Evolutionary conservation across 495 filamentous ascomycete genomes (phyloP).

Genomic region (Penicillium waksmanii): DNA sequence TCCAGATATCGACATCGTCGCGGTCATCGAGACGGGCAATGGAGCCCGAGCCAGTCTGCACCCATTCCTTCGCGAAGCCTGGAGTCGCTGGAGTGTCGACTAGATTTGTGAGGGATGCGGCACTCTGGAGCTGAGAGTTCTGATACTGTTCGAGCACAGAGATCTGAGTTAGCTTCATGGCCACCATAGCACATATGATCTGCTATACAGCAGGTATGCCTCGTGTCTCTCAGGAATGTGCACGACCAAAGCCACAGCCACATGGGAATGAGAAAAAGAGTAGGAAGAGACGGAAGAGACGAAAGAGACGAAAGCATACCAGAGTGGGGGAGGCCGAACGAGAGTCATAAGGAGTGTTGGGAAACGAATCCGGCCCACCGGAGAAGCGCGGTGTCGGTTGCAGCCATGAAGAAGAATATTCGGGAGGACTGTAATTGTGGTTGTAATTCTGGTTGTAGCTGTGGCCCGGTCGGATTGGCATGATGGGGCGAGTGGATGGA

Average conservation of each 20-base stretch:
- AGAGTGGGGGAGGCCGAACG: conserved; percentile 37
- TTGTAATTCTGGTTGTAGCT: conserved; percentile 12
- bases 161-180: conserved; percentile 5
- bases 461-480: conserved; percentile 31
- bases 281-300: not conserved
- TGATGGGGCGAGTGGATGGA: conserved; percentile 18
- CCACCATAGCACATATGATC: too few relatives aligned
- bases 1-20: conserved; percentile 47
- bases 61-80: conserved; percentile 38
- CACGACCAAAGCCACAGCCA: not conserved
- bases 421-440: conserved; percentile 19
- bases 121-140: conserved; percentile 30
- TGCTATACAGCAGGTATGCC: too few relatives aligned
- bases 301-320: conserved; percentile 18
- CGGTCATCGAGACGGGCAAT: conserved; percentile 43
- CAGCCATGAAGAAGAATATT: conserved; percentile 26
- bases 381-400: conserved; percentile 26
- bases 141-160: conserved; percentile 23
- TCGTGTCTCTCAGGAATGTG: not conserved
- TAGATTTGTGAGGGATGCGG: conserved; percentile 30
- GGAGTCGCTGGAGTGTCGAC: conserved; percentile 30
- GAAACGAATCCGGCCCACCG: conserved; percentile 23
- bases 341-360: conserved; percentile 29
- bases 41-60: conserved; percentile 30
- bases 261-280: not conserved